Conservation (phyloP, 176 grass and related monocot genomes). For the Puccinellia tenuiflora region DNA sequence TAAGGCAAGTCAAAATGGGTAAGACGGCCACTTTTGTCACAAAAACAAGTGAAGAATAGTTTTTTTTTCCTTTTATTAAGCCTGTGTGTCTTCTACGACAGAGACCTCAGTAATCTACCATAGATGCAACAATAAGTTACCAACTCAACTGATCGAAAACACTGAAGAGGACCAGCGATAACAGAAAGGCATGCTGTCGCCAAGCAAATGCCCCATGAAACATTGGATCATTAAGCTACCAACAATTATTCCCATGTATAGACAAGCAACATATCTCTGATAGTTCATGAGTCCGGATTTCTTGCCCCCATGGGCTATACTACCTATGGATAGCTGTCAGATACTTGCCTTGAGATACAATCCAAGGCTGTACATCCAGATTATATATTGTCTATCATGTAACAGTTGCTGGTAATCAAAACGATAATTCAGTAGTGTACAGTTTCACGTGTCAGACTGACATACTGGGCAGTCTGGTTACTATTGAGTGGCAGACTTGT, state of each 20-base stretch:
- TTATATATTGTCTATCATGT: background rate
- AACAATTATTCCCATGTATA: background rate
- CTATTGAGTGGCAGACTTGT: background rate
- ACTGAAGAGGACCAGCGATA: background rate
- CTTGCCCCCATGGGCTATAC: too few species aligned
- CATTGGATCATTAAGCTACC: background rate
- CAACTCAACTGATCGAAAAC: background rate
- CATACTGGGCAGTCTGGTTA: background rate
- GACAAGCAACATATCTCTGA: too few species aligned
- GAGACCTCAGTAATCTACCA: background rate
- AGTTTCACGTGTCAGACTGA: background rate
- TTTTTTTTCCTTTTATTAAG: background rate
- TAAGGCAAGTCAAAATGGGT: background rate
- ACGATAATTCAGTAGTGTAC: background rate
- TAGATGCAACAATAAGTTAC: background rate
- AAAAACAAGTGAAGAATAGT: background rate
- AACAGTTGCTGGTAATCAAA: background rate
- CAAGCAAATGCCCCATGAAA: background rate
- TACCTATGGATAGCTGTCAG: too few species aligned
- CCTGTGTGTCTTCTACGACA: background rate
- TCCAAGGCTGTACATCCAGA: too few species aligned
- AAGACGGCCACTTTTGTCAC: background rate
- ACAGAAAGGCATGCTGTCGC: background rate
- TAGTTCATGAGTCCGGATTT: too few species aligned
- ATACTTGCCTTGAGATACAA: too few species aligned